These are phyloP conservation scores for Biscutella laevigata DNA, from an alignment of 441 rosid species.

Conservation along the genomic window DNA sequence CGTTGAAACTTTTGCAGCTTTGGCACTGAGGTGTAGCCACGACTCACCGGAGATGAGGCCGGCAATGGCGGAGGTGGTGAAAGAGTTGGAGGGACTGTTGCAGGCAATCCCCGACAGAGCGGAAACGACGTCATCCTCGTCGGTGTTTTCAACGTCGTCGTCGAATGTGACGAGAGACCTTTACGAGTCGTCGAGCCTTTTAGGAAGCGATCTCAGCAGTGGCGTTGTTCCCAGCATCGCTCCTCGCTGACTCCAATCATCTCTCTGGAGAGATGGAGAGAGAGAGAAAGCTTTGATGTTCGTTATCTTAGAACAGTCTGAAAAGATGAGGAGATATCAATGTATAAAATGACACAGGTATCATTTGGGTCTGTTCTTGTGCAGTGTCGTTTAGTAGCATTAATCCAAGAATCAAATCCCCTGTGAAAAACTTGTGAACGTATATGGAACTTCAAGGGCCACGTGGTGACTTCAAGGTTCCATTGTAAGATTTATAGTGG, in stretches of 20 bases:
- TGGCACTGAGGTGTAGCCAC: conserved; percentile 62
- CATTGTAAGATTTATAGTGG: conserved; percentile 1
- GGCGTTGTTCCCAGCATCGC: conserved; percentile 44
- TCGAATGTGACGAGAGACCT: conserved; percentile 26
- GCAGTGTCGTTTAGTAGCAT: conserved; percentile 24
- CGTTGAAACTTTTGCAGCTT: conserved; percentile 39
- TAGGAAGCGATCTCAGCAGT: conserved; percentile 70
- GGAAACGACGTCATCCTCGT: conserved; percentile 29
- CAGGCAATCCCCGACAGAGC: conserved; percentile 37
- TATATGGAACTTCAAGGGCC: conserved; percentile 3
- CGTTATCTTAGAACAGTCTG: too few relatives aligned
- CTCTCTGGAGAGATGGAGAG: too few relatives aligned
- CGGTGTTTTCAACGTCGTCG: conserved; percentile 36
- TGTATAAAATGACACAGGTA: neutral
- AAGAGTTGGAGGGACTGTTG: conserved; percentile 60
- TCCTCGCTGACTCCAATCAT: conserved; percentile 33
- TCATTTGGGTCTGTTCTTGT: conserved; percentile 2
- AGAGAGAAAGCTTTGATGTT: too few relatives aligned
- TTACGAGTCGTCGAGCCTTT: conserved; percentile 28
- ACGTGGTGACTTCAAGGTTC: neutral
- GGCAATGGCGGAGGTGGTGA: conserved; percentile 53
- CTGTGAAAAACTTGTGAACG: neutral
- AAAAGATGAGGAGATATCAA: neutral
- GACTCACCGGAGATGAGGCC: conserved; percentile 67
- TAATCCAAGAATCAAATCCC: conserved; percentile 1